phyloP scores from a whole-genome alignment of 495 filamentous ascomycete species.

The Filosporella fistucella region DNA sequence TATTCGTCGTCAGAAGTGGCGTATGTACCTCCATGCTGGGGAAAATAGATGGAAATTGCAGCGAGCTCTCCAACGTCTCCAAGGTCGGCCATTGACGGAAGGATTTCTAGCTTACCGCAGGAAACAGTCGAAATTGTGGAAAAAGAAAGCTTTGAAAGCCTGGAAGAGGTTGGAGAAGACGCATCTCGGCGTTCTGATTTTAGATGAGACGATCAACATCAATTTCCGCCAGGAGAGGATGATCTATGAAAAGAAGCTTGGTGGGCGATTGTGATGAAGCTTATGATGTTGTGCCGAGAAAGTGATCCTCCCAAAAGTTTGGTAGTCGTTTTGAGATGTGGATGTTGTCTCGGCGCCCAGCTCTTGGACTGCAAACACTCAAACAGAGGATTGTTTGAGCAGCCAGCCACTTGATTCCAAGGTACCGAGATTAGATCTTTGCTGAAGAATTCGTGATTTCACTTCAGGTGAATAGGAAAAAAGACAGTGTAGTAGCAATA shows the following conservation, averaged over 20 bases:
- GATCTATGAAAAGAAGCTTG: slow-evolving; percentile 4
- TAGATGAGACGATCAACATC: slow-evolving; percentile 12
- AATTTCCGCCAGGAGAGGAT: slow-evolving; percentile 11
- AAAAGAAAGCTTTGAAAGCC: neutral
- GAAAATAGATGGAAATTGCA: slow-evolving; percentile 3
- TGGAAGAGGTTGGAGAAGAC: slow-evolving; percentile 12
- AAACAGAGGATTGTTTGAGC: too few species aligned
- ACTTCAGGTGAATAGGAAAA: too few species aligned
- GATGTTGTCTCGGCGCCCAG: too few species aligned
- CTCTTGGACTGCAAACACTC: too few species aligned
- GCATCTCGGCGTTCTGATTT: slow-evolving; percentile 4
- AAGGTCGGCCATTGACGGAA: neutral
- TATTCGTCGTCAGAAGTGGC: slow-evolving; percentile 8
- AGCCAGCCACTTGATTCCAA: too few species aligned
- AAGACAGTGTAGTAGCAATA: too few species aligned
- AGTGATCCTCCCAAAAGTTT: too few species aligned
- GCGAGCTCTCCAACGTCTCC: neutral
- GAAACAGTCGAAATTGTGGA: slow-evolving; percentile 1
- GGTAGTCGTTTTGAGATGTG: too few species aligned
- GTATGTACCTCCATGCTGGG: slow-evolving; percentile 7
- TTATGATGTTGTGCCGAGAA: too few species aligned
- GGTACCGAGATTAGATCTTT: too few species aligned
- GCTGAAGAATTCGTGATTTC: too few species aligned
- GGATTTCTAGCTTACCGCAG: neutral
- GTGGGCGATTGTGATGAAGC: neutral